Evolutionary conservation across 495 filamentous ascomycete genomes (phyloP).

Genomic region (Podospora anserina): DNA sequence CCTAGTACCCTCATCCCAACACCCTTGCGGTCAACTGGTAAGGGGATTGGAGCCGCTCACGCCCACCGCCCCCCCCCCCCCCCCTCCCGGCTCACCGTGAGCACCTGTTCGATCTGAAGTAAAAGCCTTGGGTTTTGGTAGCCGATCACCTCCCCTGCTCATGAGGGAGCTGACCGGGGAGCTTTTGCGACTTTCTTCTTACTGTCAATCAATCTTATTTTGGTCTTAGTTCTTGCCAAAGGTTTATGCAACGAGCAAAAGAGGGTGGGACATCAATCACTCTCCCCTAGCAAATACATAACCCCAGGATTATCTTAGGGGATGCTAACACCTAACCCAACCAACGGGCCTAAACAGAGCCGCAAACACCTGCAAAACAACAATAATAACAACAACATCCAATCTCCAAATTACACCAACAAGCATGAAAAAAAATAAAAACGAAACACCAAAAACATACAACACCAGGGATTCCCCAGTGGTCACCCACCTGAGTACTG

Average conservation of each 20-base stretch:
- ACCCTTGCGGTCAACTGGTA: neutral
- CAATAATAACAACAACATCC: no score
- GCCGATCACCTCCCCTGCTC: no score
- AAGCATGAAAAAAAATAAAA: neutral
- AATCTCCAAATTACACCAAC: no score
- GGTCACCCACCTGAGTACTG: constrained; percentile 4
- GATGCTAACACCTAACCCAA: neutral
- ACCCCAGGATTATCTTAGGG: neutral
- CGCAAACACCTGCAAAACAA: no score
- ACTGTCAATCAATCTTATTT: neutral
- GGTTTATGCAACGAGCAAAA: neutral
- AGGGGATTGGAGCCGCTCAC: neutral
- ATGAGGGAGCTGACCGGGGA: neutral
- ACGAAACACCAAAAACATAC: neutral
- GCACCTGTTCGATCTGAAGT: neutral
- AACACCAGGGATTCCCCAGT: constrained; percentile 5
- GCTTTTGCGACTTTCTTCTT: neutral
- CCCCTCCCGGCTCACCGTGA: no score
- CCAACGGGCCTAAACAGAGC: neutral
- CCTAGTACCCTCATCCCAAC: neutral
- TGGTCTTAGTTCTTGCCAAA: neutral
- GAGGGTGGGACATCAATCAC: neutral
- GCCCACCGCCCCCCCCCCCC: no score
- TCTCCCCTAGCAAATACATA: neutral
- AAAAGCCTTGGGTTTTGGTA: neutral